Evolutionary conservation across 2,329 filamentous ascomycete species (phyloP), one percentile per base, ranked within the genome.

Genomic region (Aspergillus sp.): DNA sequence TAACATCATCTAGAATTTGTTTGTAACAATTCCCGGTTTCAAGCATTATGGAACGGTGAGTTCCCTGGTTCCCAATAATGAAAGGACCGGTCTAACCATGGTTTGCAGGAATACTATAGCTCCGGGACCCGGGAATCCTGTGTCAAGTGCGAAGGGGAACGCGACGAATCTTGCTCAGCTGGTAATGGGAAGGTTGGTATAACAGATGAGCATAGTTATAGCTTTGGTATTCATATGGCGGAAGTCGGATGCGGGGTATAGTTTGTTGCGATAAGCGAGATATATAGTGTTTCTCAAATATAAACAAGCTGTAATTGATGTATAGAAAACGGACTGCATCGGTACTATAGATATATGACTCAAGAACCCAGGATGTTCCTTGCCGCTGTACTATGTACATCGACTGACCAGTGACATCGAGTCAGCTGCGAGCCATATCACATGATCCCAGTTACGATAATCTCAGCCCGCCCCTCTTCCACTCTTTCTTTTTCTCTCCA

Each of bases 401-500:
- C 25, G 25, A 30, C 54, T 53, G 50, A 17, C 13, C 33, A 17
- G 45, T 53, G 48, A 52, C 45, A 48, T 51, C 50, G 52, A 53
- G 37, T 39, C 37, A 39, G 15, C 37, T 39, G 37, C 7, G 7
- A 37, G 4, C 33, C 10, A 39, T 58, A 60, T 60, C 60, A 62
- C 54, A 61, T 65, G 59, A 63, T 52, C 46, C 7, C 17, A 4
- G 17, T 45, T 9, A 15, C 15, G 44, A 19, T 20, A 51, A 44
- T 52, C 67, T 53, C 60, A 52, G 49, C 51, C 52, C 51, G 66
- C 60, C 59, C 58, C 56, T 53, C 58, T 55, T 53, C 58, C 59
- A 62, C 61, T 62, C 57, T 62, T 61, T 71, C 66, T 71, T 68
- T 66, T 70, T 64, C 71, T 69, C 68, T 67, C 71, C 71, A 68